Conservation (phyloP, 257 asterid genomes). For the Scutellaria galericulata region DNA sequence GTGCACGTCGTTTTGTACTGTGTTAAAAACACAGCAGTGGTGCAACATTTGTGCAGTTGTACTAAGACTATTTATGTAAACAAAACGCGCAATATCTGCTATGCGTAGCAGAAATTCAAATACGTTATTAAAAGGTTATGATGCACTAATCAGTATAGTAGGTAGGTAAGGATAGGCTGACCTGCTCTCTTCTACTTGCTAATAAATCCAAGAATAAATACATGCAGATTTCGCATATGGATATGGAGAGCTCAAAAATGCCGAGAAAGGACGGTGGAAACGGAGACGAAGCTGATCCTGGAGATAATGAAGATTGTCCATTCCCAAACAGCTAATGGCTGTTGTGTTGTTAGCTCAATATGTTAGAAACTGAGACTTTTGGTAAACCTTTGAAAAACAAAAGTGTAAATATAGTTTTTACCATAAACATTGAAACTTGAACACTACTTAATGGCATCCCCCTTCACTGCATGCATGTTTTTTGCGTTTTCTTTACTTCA, state of each 20-base stretch:
- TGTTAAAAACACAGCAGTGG: too few species aligned
- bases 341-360: background rate
- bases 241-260: slow-evolving; percentile 51
- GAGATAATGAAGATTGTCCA: background rate
- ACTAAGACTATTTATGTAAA: background rate
- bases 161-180: background rate
- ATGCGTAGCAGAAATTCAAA: background rate
- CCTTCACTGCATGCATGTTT: too few species aligned
- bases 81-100: too few species aligned
- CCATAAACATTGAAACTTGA: background rate
- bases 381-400: too few species aligned
- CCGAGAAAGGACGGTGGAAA: slow-evolving; percentile 42
- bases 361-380: too few species aligned
- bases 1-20: too few species aligned
- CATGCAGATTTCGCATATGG: slow-evolving; percentile 69
- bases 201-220: slow-evolving; percentile 7
- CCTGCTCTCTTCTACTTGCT: slow-evolving; percentile 13
- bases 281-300: slow-evolving; percentile 6
- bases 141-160: background rate
- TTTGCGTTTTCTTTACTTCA: too few species aligned
- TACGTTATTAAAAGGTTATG: background rate
- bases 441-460: too few species aligned
- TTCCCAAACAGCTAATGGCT: background rate
- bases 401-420: slow-evolving; percentile 29
- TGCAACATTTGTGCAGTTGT: background rate